Evolutionary conservation across 176 grass and related monocot species (phyloP).

Genomic region (Carex littledalei): DNA sequence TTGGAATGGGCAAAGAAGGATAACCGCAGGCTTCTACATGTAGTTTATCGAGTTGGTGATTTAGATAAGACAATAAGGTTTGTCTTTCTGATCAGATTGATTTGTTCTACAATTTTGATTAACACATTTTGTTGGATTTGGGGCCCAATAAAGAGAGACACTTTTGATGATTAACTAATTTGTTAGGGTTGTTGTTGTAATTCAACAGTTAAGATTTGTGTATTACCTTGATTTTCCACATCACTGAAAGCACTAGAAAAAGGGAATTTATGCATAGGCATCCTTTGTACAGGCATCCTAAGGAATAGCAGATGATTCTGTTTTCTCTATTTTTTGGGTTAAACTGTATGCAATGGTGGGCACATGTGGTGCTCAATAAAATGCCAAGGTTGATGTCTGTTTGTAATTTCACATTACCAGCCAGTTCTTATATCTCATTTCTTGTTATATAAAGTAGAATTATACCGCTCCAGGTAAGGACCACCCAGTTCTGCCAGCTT

Average conservation of each 20-base stretch:
- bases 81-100: background rate
- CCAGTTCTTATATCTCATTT: background rate
- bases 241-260: background rate
- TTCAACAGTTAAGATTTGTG: background rate
- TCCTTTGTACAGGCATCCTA: too few relatives aligned
- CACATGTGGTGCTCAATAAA: background rate
- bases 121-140: background rate
- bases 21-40: conserved; percentile 70
- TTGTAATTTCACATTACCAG: background rate
- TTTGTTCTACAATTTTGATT: background rate
- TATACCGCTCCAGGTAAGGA: background rate
- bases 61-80: conserved; percentile 82
- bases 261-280: too few relatives aligned
- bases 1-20: conserved; percentile 72
- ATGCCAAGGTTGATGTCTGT: background rate
- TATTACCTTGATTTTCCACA: background rate
- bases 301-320: background rate
- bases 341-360: background rate
- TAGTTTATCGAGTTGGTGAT: conserved; percentile 84
- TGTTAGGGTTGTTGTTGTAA: background rate
- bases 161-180: background rate
- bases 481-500: background rate
- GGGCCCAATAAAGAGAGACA: background rate
- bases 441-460: background rate
- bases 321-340: background rate